Base-by-base conservation (phyloP, 2,329 filamentous ascomycete genomes). In the Dothiorella sarmentorum region DNA sequence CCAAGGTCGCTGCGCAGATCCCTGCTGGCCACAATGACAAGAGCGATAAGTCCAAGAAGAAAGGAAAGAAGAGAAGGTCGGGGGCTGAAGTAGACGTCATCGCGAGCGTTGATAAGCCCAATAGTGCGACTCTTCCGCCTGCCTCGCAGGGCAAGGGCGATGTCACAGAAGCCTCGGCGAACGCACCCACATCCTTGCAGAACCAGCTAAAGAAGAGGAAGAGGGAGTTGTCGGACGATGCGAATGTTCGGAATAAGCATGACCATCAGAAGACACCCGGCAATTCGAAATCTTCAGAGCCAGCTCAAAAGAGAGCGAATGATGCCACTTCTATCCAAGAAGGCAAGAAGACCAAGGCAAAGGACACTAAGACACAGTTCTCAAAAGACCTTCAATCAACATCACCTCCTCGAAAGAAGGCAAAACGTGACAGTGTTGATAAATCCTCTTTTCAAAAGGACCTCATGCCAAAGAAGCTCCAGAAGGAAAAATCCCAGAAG, bases 141-240 rank as follows among this genome's bases (percentile, higher is more conserved):
- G 17, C 18, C 20, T 33, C 40, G 20, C 27, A 29, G 6, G 20
- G 24, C 17, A n/a, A 22, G 6, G 40, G n/a, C 4, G 29, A 33
- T 33, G n/a, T 18, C 17, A 11, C 26, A 51, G 26, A 44, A 22
- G 18, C 6, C 24, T 35, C 37, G 13, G 18, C 13, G 4, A 29
- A 29, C 7, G 37, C 18, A 7, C 3, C 5, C 2, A 17, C 3
- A 24, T 17, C 26, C 13, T 7, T 27, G 24, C 13, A 13, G 13
- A 56, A 45, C 15, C 10, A 22, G 7, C 29, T 24, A 27, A 56
- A 45, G 18, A 56, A 56, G 38, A 56, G 52, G 27, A 56, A 56
- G 20, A 42, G 52, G 17, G 40, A 22, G 4, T 5, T 4, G 4
- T 56, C 53, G n/a, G 40, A 26, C 29, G 27, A 26, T 7, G 27